A percentile compares a stretch with the other conserved stretches of the same genome.
Evolutionary conservation across 2,329 filamentous ascomycete species (phyloP).

Genomic region (Eutypa lata): DNA sequence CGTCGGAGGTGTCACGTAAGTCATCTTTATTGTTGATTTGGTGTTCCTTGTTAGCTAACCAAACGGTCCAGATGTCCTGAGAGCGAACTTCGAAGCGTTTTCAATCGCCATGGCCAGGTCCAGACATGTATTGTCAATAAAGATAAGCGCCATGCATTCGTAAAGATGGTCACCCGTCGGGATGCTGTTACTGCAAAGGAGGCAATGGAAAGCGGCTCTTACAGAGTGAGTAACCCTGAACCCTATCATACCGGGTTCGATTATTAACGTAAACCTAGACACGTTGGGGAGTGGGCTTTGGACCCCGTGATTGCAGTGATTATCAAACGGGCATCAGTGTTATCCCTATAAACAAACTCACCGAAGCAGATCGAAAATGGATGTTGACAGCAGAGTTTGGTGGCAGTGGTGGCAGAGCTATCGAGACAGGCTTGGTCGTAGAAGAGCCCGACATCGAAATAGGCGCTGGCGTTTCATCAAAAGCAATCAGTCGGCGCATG

Average conservation of each 20-base stretch:
- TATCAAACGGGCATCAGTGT: constrained; percentile 89
- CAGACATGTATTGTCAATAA: constrained; percentile 98
- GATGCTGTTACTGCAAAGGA: constrained; percentile 83
- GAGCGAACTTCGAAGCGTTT: constrained; percentile 75
- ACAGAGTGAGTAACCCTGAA: constrained; percentile 55
- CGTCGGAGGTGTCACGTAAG: constrained; percentile 91
- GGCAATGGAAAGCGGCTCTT: constrained; percentile 79
- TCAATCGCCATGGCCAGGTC: constrained; percentile 78
- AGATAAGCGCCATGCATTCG: constrained; percentile 96
- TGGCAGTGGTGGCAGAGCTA: constrained; percentile 78
- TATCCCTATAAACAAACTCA: constrained; percentile 88
- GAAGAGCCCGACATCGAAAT: constrained; percentile 99
- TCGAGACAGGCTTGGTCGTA: constrained; percentile 81
- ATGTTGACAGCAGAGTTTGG: constrained; percentile 91
- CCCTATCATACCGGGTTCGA: not conserved
- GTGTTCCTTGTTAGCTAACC: no score
- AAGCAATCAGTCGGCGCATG: constrained; percentile 71
- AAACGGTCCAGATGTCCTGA: no score
- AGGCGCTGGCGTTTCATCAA: constrained; percentile 92
- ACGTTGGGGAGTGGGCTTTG: constrained; percentile 96
- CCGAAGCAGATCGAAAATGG: constrained; percentile 96
- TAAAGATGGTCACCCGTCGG: constrained; percentile 92
- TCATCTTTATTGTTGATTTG: no score
- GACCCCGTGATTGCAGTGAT: constrained; percentile 94
- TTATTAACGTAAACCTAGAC: constrained; percentile 53